Percentiles rank a stretch among this genome's conserved stretches.
Conservation (phyloP, 2,329 filamentous ascomycete genomes). For the Hysterium pulicare region DNA sequence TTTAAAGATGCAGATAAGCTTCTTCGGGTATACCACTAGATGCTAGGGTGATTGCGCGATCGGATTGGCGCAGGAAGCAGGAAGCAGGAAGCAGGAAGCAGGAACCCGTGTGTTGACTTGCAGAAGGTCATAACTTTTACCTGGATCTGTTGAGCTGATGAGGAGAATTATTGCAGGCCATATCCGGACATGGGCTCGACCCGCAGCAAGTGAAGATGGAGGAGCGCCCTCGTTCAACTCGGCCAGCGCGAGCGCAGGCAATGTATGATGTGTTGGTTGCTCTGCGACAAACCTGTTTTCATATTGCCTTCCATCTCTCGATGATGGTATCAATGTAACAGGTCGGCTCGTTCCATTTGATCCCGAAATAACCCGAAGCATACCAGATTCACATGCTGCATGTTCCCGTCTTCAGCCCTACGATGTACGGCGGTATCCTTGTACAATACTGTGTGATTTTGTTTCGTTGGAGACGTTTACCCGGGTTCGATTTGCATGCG, state of each 20-base stretch:
- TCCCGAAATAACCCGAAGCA: not conserved
- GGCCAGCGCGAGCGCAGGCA: conserved; percentile 7
- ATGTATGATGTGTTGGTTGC: not conserved
- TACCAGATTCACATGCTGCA: not conserved
- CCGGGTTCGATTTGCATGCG: too few relatives aligned
- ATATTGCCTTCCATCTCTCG: too few relatives aligned
- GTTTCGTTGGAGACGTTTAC: too few relatives aligned
- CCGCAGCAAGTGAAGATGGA: conserved; percentile 38
- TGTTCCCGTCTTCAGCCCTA: not conserved
- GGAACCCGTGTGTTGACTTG: conserved; percentile 1
- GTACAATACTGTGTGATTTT: not conserved
- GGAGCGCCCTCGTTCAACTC: conserved; percentile 23
- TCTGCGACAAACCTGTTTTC: not conserved
- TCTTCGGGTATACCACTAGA: too few relatives aligned
- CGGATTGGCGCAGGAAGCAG: too few relatives aligned
- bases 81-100: too few relatives aligned
- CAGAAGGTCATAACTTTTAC: not conserved
- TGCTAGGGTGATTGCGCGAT: conserved; percentile 1
- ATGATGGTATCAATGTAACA: too few relatives aligned
- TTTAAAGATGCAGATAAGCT: conserved; percentile 1
- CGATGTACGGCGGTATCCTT: not conserved
- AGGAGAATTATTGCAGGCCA: conserved; percentile 55
- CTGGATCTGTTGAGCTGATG: conserved; percentile 2
- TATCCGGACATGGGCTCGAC: conserved; percentile 71
- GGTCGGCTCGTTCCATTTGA: too few relatives aligned